These are phyloP conservation scores for Penicillium arizonense DNA, from an alignment of 495 filamentous ascomycete species.

Conservation along the genomic window DNA sequence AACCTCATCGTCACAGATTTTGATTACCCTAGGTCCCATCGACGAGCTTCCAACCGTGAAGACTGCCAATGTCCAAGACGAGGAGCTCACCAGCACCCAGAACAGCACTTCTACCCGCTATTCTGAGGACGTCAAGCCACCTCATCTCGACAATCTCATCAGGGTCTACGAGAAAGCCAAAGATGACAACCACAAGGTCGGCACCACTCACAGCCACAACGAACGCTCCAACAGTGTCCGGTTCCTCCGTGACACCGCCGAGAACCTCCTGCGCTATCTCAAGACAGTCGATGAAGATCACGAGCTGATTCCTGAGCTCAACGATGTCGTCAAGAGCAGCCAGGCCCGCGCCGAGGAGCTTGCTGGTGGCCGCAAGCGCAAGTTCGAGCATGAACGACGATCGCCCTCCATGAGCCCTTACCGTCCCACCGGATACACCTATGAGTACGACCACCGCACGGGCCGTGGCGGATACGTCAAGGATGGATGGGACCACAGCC, in stretches of 20 bases:
- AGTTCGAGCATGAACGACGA: slow-evolving; percentile 30
- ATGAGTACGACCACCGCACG: neutral
- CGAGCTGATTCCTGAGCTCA: slow-evolving; percentile 30
- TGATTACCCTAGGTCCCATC: neutral
- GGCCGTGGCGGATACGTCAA: neutral
- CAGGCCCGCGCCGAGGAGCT: slow-evolving; percentile 35
- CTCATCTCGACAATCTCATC: slow-evolving; percentile 27
- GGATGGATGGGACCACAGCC: neutral
- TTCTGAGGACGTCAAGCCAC: neutral
- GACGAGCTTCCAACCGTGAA: neutral
- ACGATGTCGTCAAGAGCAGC: slow-evolving; percentile 25
- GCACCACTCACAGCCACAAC: slow-evolving; percentile 15
- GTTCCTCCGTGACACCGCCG: slow-evolving; percentile 50
- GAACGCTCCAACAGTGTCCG: slow-evolving; percentile 30
- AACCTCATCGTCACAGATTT: neutral
- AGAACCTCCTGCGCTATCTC: slow-evolving; percentile 42
- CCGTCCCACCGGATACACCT: neutral
- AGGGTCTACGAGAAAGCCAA: slow-evolving; percentile 37
- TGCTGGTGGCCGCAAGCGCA: slow-evolving; percentile 43
- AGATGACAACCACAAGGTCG: slow-evolving; percentile 31
- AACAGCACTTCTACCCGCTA: neutral
- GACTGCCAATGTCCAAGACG: neutral
- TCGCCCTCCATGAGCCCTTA: neutral
- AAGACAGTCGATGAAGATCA: slow-evolving; percentile 19
- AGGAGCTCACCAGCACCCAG: neutral